Evolutionary conservation across 2,329 filamentous ascomycete species (phyloP), one percentile per base, ranked within the genome.

Genomic region (Ascochyta koolunga): DNA sequence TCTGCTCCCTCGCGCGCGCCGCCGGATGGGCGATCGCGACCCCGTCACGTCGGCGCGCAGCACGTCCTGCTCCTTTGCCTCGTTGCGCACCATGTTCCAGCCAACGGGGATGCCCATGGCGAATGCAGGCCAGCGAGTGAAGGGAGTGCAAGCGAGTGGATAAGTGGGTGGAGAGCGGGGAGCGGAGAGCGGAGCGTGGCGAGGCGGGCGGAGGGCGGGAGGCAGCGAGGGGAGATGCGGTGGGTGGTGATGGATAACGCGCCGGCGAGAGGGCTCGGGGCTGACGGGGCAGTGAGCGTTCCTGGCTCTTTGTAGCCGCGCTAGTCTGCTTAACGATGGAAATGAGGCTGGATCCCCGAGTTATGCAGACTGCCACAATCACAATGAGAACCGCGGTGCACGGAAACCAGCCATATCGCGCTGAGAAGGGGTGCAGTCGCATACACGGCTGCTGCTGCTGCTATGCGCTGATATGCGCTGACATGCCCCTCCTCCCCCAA

Each of bases 11-110:
- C 69, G 66, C 37, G 62, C 61, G 60, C 80, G 78, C 54, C 85
- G 82, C 56, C 85, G 82, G 65, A 87, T 87, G 36, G 82, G 73
- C 33, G 83, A 86, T 67, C 84, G 82, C 50, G 77, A 69, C 40
- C 82, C 82, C 52, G 80, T 79, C 32, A 78, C 71, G 65, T 86
- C 84, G 58, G 69, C 71, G 69, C 84, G 85, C 58, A 76, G 68
- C 47, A 76, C 69, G 53, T 77, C 73, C 48, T 77, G 78, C 21
- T 72, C 70, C 56, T 58, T 62, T 50, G 77, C 75, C 54, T 78
- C 73, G 41, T 82, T 67, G 82, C 80, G 70, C 78, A 79, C 77
- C 79, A 86, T 74, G 50, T 66, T 66, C 63, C 63, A 67, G 50
- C 63, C 64, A 58, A 86, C 79, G 58, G 79, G 80, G 65, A 82